phyloP scores from a whole-genome alignment of 306 rosid species.

The Dalbergia cultrata region DNA sequence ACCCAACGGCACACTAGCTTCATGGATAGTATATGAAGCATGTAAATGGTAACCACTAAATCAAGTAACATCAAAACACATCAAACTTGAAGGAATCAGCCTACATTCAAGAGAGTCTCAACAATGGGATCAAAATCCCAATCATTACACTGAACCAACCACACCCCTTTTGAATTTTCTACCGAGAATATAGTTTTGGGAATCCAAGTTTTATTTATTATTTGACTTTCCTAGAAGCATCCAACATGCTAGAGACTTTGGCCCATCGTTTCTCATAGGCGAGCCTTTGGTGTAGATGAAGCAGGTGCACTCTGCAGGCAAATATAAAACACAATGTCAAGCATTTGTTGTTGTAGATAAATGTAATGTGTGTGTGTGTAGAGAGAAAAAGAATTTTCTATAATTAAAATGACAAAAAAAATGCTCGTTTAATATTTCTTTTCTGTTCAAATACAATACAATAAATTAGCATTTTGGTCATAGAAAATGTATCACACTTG shows the following conservation, averaged over 20 bases:
- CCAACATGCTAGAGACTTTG: neutral
- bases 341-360: conserved; percentile 25
- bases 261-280: conserved; percentile 50
- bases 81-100: neutral
- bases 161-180: neutral
- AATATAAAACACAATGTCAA: conserved; percentile 37
- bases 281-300: conserved; percentile 60
- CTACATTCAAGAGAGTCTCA: neutral
- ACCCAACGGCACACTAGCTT: too few species aligned
- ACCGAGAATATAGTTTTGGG: neutral
- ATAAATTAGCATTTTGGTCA: conserved; percentile 4
- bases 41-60: neutral
- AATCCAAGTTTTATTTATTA: conserved; percentile 14
- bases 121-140: neutral
- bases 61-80: neutral
- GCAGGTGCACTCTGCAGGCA: conserved; percentile 79
- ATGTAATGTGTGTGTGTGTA: neutral
- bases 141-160: neutral
- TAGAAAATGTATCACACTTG: neutral
- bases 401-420: too few species aligned
- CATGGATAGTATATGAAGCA: neutral
- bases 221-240: conserved; percentile 16
- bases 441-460: neutral
- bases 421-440: neutral
- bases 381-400: neutral